Evolutionary conservation across 129 eudicot genomes (phyloP), one percentile per base, ranked within the genome.

Genomic region (Glebionis coronaria): DNA sequence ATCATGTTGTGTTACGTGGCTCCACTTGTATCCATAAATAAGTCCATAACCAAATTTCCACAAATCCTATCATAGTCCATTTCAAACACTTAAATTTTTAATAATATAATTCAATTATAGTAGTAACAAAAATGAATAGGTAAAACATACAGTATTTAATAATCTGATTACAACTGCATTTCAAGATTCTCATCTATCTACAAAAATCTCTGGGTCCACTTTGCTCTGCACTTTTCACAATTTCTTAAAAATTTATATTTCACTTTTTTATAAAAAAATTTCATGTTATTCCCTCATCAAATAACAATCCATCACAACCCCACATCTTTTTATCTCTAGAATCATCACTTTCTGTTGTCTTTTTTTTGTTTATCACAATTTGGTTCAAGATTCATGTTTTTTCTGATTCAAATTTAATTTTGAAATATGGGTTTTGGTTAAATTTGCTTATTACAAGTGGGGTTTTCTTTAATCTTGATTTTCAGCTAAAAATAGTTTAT

Each of bases 151-250:
- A n/a, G n/a, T n/a, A n/a, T 62, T 62, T 62, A 47, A 68, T 60
- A 53, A 2, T 29, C 72, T 25, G 5, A 46, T 29, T 62, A 21
- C 7, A 56, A 65, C 46, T 42, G 49, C 65, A 16, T 54, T n/a
- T 75, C 47, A 23, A 75, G 79, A 75, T 67, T 75, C 79, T 67
- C 13, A 67, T 59, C 74, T 75, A 75, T 75, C 79, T 50, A 47
- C 56, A 60, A 65, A 60, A 61, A 72, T 76, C 28, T n/a, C 46
- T 28, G 81, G 79, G 78, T 71, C 81, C 62, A 75, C 58, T 74
- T 38, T 35, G 47, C 44, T 49, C 59, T 65, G 59, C 62, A 50
- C 79, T 75, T 75, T 75, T 75, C 3, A 52, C 12, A 67, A 56
- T 55, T 13, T 16, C 55, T 47, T 7, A n/a, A 61, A 52, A 49